These are phyloP conservation scores for Phytopythium helicoides DNA, from an alignment of 352 stramenopile genomes.

Conservation along the genomic window DNA sequence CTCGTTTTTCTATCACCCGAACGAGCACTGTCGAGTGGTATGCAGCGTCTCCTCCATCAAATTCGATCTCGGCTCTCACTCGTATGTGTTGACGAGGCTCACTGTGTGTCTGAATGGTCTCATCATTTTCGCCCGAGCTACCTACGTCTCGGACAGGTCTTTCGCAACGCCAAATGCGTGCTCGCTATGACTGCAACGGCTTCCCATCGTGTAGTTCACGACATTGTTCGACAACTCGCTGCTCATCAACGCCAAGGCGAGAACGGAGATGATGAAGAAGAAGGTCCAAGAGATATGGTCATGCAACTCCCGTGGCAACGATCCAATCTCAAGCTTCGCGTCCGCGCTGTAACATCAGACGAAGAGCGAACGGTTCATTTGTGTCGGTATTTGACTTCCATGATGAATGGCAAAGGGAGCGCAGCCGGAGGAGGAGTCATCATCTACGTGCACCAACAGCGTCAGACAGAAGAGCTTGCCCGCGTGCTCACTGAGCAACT, in stretches of 20 bases:
- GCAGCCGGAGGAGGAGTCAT: slow-evolving; percentile 45
- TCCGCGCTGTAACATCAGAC: slow-evolving; percentile 51
- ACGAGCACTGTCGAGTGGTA: slow-evolving; percentile 76
- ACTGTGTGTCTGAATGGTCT: slow-evolving; percentile 95
- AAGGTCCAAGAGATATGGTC: slow-evolving; percentile 29
- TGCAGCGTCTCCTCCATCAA: slow-evolving; percentile 60
- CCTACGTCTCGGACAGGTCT: slow-evolving; percentile 52
- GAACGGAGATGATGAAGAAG: slow-evolving; percentile 14
- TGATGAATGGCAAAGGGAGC: slow-evolving; percentile 14
- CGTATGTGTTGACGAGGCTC: slow-evolving; percentile 93
- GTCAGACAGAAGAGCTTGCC: slow-evolving; percentile 70
- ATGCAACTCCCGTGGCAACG: slow-evolving; percentile 78
- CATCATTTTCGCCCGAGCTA: slow-evolving; percentile 93
- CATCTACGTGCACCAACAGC: slow-evolving; percentile 84
- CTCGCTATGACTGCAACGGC: slow-evolving; percentile 94
- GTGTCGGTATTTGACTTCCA: slow-evolving; percentile 18
- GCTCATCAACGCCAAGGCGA: slow-evolving; percentile 10
- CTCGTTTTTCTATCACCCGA: slow-evolving; percentile 93
- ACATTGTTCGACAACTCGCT: slow-evolving; percentile 65
- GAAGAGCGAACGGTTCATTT: slow-evolving; percentile 44
- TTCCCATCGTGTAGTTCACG: slow-evolving; percentile 64
- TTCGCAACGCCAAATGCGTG: slow-evolving; percentile 65
- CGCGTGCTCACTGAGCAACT: slow-evolving; percentile 61
- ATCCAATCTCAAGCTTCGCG: slow-evolving; percentile 56
- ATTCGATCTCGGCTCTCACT: slow-evolving; percentile 60